Base-by-base conservation (phyloP, 129 eudicot species). In the Ambrosia trifida region DNA sequence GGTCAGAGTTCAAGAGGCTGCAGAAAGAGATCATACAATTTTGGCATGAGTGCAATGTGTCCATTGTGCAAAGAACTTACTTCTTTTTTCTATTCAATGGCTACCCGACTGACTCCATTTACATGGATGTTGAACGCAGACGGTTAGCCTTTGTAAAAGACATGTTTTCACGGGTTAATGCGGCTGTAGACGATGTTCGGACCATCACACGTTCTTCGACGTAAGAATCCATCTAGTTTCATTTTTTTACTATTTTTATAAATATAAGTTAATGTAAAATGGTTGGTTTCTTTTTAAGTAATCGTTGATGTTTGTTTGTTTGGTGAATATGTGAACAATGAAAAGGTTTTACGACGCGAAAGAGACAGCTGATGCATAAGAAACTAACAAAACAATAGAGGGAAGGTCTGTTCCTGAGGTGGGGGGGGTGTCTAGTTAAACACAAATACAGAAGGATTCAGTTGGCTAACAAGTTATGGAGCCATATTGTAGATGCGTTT, bases 61-160 rank as follows among this genome's bases (percentile, higher is more conserved):
- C 99, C 30, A 78, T 94, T 66, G 86, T 90, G 66, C 97, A 94
- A 68, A 84, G 99, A 77, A 82, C 97, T 30, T 85, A 85, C 71
- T 90, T 94, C 88, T 85, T 82, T 77, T 79, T 90, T 70, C 81
- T 94, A 30, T 90, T 94, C 51, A 83, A 86, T 68, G 97, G 95
- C 30, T 97, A 90, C 64, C 86, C 83, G 11, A 50, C 87, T 9
- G 99, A 94, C 66, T 84, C 97, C 30, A 83, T 94, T 71, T 94
- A 89, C 88, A 80, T 94, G 83, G 91, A 89, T 81, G 99, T 94
- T 45, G 99, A 90, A 64, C 77, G 79, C n/a, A 83, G 91, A 64
- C 87, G 99, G 57, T 67, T 90, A 77, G 77, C 81, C 51, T 87
- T 80, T 69, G 85, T 94, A 64, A 90, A 85, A 74, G 86, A 83